These are phyloP conservation scores for Eutrema yunnanense DNA, from an alignment of 345 rosid genomes.

Conservation along the genomic window DNA sequence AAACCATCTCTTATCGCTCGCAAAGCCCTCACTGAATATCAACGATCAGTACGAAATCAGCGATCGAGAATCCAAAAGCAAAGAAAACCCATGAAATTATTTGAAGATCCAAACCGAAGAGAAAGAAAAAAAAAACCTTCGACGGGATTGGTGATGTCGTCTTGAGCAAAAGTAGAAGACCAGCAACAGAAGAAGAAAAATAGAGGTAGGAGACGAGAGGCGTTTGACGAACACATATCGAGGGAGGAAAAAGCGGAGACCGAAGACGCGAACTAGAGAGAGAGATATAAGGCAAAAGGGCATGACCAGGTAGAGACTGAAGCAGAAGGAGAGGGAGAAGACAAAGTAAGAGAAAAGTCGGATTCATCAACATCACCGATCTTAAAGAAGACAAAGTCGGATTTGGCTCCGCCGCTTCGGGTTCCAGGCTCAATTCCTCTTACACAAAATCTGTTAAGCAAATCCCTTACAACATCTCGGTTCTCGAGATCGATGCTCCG, in stretches of 20 bases:
- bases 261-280: background rate
- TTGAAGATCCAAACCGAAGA: background rate
- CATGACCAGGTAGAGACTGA: slow-evolving; percentile 2
- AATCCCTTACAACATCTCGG: too few relatives aligned
- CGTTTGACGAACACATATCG: slow-evolving; percentile 18
- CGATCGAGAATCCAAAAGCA: too few relatives aligned
- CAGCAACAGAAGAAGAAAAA: slow-evolving; percentile 23
- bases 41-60: background rate
- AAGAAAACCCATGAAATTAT: too few relatives aligned
- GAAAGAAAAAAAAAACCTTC: slow-evolving; percentile 46
- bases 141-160: slow-evolving; percentile 45
- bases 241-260: slow-evolving; percentile 6
- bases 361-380: too few relatives aligned
- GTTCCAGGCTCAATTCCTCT: too few relatives aligned
- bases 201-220: slow-evolving; percentile 5
- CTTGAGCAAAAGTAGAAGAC: slow-evolving; percentile 41
- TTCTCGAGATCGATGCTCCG: too few relatives aligned
- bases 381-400: too few relatives aligned
- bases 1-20: slow-evolving; percentile 45
- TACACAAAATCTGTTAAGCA: too few relatives aligned
- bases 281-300: slow-evolving; percentile 3
- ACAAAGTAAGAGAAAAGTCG: slow-evolving; percentile 2
- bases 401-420: too few relatives aligned
- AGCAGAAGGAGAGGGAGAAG: background rate
- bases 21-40: slow-evolving; percentile 53